A percentile compares a stretch with the other conserved stretches of the same genome.
Conservation (phyloP, 2,329 filamentous ascomycete genomes). For the Neocatenulostroma microsporum region DNA sequence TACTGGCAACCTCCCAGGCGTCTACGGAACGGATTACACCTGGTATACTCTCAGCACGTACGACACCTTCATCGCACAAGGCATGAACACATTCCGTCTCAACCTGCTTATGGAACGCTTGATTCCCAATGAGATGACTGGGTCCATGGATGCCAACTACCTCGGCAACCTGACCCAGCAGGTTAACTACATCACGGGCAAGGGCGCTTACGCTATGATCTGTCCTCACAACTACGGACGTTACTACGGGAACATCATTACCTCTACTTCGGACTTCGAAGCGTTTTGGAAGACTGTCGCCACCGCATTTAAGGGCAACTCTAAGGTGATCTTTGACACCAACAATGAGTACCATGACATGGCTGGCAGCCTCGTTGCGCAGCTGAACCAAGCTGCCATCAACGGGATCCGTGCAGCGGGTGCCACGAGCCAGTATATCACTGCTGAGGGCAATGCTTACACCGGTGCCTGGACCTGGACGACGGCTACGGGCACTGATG, state of each 20-base stretch:
- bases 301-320: conserved; percentile 33
- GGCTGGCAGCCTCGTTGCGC: conserved; percentile 36
- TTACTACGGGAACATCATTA: conserved; percentile 42
- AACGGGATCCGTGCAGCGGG: conserved; percentile 39
- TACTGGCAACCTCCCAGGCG: conserved; percentile 48
- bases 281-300: conserved; percentile 40
- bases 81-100: conserved; percentile 51
- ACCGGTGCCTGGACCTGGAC: conserved; percentile 46
- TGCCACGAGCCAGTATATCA: conserved; percentile 48
- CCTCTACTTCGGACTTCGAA: conserved; percentile 34
- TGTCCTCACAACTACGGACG: conserved; percentile 47
- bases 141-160: conserved; percentile 36
- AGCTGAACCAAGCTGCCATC: conserved; percentile 42
- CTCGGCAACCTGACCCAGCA: conserved; percentile 35
- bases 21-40: conserved; percentile 52
- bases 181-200: conserved; percentile 42
- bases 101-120: conserved; percentile 54
- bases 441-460: conserved; percentile 51
- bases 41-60: conserved; percentile 47
- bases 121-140: conserved; percentile 43
- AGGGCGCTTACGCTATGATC: conserved; percentile 42
- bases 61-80: conserved; percentile 44
- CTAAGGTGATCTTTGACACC: conserved; percentile 40
- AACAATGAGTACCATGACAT: conserved; percentile 43
- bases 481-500: conserved; percentile 33